Conservation (phyloP, 2,329 filamentous ascomycete genomes). For the Ophiostoma pallidulum region DNA sequence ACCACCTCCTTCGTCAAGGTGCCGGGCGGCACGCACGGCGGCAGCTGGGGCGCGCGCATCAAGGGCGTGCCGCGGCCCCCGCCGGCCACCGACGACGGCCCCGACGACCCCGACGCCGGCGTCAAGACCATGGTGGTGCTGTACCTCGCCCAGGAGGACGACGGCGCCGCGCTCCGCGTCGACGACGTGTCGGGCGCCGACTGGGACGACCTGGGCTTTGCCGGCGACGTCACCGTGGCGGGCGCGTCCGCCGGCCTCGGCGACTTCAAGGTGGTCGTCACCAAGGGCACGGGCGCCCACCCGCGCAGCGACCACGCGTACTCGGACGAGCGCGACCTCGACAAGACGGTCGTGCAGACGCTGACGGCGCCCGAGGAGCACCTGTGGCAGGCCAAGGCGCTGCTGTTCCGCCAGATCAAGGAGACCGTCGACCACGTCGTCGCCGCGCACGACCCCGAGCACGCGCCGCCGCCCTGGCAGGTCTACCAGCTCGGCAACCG, state of each 20-base stretch:
- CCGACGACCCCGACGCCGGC: constrained; percentile 45
- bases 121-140: constrained; percentile 73
- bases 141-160: constrained; percentile 71
- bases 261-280: constrained; percentile 69
- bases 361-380: constrained; percentile 55
- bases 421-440: constrained; percentile 40
- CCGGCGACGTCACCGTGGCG: constrained; percentile 55
- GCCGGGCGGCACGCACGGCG: constrained; percentile 73
- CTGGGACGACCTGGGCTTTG: constrained; percentile 31
- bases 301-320: constrained; percentile 55
- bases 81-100: constrained; percentile 44
- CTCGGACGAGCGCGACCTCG: constrained; percentile 58
- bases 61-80: constrained; percentile 61
- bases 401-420: constrained; percentile 46
- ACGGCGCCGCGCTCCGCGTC: constrained; percentile 49
- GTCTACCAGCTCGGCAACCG: constrained; percentile 68
- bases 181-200: constrained; percentile 42
- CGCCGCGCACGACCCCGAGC: constrained; percentile 41
- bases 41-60: constrained; percentile 85
- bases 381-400: constrained; percentile 72
- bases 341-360: constrained; percentile 68
- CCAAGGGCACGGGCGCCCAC: constrained; percentile 56
- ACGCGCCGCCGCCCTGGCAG: constrained; percentile 73
- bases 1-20: constrained; percentile 92
- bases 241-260: constrained; percentile 66